Evolutionary conservation across 345 rosid species (phyloP).

Genomic region (Melaleuca quinquenervia): DNA sequence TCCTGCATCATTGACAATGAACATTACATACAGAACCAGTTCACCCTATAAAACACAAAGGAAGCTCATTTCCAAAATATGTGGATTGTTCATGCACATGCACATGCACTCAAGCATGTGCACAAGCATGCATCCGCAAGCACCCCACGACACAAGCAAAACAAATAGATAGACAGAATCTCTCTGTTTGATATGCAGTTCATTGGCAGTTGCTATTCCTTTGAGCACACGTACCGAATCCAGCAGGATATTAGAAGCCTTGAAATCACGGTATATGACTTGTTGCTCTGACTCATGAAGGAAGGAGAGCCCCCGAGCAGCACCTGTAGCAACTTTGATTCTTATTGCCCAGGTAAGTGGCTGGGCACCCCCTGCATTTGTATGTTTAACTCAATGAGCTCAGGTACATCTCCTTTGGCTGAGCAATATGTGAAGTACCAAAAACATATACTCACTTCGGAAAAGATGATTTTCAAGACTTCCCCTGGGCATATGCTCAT

Average conservation of each 20-base stretch:
- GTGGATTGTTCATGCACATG: not conserved
- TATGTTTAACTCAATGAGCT: not conserved
- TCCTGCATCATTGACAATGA: slow-evolving; percentile 24
- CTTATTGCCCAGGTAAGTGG: slow-evolving; percentile 64
- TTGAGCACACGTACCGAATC: slow-evolving; percentile 39
- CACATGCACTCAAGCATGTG: not conserved
- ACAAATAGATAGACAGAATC: not conserved
- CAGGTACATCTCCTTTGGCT: not conserved
- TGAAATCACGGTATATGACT: slow-evolving; percentile 79
- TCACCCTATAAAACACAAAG: not conserved
- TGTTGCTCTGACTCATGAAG: slow-evolving; percentile 55
- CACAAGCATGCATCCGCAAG: not conserved
- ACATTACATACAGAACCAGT: not conserved
- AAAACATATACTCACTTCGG: slow-evolving; percentile 32
- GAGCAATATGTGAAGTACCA: not conserved
- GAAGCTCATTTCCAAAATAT: not conserved
- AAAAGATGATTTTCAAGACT: slow-evolving; percentile 73
- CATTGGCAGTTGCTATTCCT: not conserved
- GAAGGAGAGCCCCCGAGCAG: slow-evolving; percentile 73
- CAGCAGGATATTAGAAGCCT: slow-evolving; percentile 68
- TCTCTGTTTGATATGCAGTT: not conserved
- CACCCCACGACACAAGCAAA: not conserved
- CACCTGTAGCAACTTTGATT: slow-evolving; percentile 55
- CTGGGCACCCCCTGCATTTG: slow-evolving; percentile 29
- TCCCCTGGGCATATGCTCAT: slow-evolving; percentile 72